Evolutionary conservation across 306 rosid species (phyloP).

Genomic region (Inga oerstediana): DNA sequence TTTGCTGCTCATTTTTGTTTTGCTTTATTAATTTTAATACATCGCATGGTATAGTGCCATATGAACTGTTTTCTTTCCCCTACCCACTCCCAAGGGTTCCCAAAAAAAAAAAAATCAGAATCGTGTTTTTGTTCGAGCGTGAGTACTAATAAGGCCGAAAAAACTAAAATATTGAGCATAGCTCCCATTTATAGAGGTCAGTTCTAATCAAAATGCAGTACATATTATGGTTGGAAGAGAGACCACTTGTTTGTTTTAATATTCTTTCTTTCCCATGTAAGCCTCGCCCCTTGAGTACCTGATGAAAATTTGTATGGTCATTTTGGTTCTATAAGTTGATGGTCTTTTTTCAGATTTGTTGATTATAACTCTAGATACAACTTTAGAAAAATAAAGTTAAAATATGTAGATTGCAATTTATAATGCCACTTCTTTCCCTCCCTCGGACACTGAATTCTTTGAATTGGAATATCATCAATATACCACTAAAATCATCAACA

Average conservation of each 20-base stretch:
- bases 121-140: too few species aligned
- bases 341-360: not conserved
- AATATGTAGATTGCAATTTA: too few species aligned
- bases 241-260: not conserved
- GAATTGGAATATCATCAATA: too few species aligned
- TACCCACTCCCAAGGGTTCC: not conserved
- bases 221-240: not conserved
- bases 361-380: not conserved
- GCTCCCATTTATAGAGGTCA: not conserved
- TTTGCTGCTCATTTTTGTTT: not conserved
- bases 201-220: too few species aligned
- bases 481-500: too few species aligned
- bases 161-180: not conserved
- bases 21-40: not conserved
- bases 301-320: not conserved
- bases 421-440: too few species aligned
- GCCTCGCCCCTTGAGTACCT: not conserved
- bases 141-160: not conserved
- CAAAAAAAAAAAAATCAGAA: too few species aligned
- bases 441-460: too few species aligned
- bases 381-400: not conserved
- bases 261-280: not conserved
- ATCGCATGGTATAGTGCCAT: slow-evolving; percentile 7
- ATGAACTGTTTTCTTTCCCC: slow-evolving; percentile 4
- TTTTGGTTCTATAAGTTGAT: not conserved